These are phyloP conservation scores for Camelina sativa DNA, from an alignment of 345 rosid genomes.

Conservation along the genomic window DNA sequence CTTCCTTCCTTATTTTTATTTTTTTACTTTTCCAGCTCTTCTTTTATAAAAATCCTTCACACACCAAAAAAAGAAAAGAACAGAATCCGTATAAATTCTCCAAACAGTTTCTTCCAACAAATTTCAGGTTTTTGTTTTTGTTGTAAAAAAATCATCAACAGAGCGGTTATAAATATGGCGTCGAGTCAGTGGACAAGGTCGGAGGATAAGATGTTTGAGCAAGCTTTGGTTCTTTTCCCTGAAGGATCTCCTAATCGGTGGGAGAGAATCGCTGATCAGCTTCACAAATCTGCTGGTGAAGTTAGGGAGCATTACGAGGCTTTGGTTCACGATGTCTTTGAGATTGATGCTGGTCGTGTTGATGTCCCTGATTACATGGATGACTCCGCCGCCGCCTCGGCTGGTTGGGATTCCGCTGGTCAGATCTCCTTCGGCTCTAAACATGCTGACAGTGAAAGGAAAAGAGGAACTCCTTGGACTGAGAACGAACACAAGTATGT, in stretches of 20 bases:
- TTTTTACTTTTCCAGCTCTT: slow-evolving; percentile 22
- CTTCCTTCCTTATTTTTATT: background rate
- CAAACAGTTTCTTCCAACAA: slow-evolving; percentile 33
- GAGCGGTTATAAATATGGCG: slow-evolving; percentile 22
- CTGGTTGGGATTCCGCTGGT: slow-evolving; percentile 42
- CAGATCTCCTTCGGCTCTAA: slow-evolving; percentile 53
- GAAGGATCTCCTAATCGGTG: slow-evolving; percentile 69
- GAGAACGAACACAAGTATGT: slow-evolving; percentile 48
- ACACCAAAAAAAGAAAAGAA: slow-evolving; percentile 7
- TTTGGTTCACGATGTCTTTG: slow-evolving; percentile 60
- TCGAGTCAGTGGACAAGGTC: slow-evolving; percentile 58
- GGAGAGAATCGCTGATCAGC: slow-evolving; percentile 57
- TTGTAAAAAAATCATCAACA: background rate
- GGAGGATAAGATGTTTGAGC: slow-evolving; percentile 78
- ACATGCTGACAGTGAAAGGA: slow-evolving; percentile 55
- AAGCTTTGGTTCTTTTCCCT: slow-evolving; percentile 57
- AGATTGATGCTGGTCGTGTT: slow-evolving; percentile 75
- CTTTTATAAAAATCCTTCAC: background rate
- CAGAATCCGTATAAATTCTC: slow-evolving; percentile 32
- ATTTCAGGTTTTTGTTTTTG: background rate
- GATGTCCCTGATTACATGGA: slow-evolving; percentile 64
- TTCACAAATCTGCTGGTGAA: slow-evolving; percentile 55
- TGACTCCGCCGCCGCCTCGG: slow-evolving; percentile 32
- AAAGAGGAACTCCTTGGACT: slow-evolving; percentile 73
- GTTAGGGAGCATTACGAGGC: slow-evolving; percentile 65